A percentile compares a stretch with the other conserved stretches of the same genome.
Conservation (phyloP, 805 yeast genomes). For the Sungouiella thailandica region DNA sequence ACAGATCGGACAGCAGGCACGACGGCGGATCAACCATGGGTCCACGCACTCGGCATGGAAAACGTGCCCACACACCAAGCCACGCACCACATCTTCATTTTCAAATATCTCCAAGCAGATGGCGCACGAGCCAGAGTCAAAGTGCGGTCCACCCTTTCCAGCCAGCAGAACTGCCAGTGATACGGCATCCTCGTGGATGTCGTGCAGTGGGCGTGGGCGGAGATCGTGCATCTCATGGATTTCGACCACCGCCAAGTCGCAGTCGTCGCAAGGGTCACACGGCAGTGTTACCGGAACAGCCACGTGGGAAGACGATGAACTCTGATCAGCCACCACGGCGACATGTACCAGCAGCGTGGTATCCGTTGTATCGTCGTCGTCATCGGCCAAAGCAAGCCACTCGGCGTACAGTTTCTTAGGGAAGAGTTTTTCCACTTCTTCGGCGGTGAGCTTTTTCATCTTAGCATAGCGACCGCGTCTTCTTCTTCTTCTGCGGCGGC, state of each 20-base stretch:
- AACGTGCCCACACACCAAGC: slow-evolving; percentile 76
- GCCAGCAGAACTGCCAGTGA: slow-evolving; percentile 7
- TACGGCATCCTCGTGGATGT: slow-evolving; percentile 1
- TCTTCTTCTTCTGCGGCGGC: slow-evolving; percentile 34
- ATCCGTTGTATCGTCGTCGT: slow-evolving; percentile 3
- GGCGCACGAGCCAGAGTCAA: slow-evolving; percentile 69
- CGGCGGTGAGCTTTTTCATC: slow-evolving; percentile 49
- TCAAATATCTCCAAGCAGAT: slow-evolving; percentile 68
- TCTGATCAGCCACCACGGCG: neutral
- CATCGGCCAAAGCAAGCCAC: slow-evolving; percentile 60
- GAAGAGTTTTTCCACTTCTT: slow-evolving; percentile 56
- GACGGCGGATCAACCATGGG: slow-evolving; percentile 72
- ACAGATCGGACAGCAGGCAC: slow-evolving; percentile 83
- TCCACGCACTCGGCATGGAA: slow-evolving; percentile 76
- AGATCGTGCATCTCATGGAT: slow-evolving; percentile 1
- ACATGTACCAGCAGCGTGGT: neutral
- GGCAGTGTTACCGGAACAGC: neutral
- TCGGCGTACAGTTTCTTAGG: slow-evolving; percentile 53
- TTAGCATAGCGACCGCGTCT: slow-evolving; percentile 36
- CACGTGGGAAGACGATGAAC: slow-evolving; percentile 2
- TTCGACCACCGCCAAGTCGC: slow-evolving; percentile 1
- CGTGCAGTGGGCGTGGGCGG: neutral
- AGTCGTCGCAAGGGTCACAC: neutral
- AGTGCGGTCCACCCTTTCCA: slow-evolving; percentile 36
- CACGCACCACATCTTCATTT: slow-evolving; percentile 61